Percentiles rank a stretch among this genome's conserved stretches.
Evolutionary conservation across 2,329 filamentous ascomycete genomes (phyloP).

Genomic region (Rhynchosporium graminicola): DNA sequence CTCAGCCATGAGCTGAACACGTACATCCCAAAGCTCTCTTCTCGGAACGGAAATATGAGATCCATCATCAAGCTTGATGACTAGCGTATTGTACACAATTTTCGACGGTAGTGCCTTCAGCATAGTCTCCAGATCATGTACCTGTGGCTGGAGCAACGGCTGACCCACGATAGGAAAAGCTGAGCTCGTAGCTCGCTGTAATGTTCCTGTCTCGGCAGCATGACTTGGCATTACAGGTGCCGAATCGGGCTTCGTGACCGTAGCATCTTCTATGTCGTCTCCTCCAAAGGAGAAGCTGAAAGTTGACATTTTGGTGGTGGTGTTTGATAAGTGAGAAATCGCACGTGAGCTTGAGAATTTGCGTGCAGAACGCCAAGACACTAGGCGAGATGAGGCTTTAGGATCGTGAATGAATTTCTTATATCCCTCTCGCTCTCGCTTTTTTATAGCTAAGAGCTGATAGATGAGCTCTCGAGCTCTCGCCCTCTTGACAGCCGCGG

Average conservation of each 20-base stretch:
- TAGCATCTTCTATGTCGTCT: conserved; percentile 61
- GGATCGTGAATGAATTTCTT: neutral
- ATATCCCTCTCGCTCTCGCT: no score
- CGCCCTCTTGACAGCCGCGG: no score
- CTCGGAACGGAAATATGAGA: conserved; percentile 61
- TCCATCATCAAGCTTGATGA: conserved; percentile 60
- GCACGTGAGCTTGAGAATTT: conserved; percentile 10
- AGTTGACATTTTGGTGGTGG: conserved; percentile 33
- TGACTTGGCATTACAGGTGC: conserved; percentile 22
- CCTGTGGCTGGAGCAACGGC: conserved; percentile 56
- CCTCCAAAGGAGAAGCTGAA: conserved; percentile 59
- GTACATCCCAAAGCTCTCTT: conserved; percentile 79
- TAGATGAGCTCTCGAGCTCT: no score
- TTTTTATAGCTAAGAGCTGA: no score
- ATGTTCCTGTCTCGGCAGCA: conserved; percentile 41
- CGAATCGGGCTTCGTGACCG: conserved; percentile 13
- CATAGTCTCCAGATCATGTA: conserved; percentile 53
- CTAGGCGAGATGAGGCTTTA: neutral
- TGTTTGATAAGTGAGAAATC: neutral
- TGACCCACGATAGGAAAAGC: conserved; percentile 65
- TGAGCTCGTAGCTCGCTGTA: conserved; percentile 34
- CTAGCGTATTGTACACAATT: conserved; percentile 66
- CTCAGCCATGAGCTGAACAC: conserved; percentile 78
- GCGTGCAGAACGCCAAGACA: conserved; percentile 5
- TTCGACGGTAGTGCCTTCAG: conserved; percentile 68